Evolutionary conservation across 306 rosid genomes (phyloP).

Genomic region (Delonix regia): DNA sequence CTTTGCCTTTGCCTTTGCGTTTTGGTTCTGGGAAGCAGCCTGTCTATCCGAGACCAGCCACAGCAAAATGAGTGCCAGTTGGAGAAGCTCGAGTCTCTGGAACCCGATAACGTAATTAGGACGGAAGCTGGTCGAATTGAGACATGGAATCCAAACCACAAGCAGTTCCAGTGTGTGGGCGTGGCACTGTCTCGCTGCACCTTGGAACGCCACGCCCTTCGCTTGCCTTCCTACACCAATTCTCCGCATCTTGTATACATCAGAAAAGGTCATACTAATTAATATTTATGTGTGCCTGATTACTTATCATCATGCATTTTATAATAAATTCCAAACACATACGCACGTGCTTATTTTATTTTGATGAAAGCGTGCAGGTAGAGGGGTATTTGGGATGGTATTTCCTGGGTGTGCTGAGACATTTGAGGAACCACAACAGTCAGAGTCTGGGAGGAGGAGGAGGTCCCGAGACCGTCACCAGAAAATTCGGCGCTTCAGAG

Average conservation of each 20-base stretch:
- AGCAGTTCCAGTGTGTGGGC: slow-evolving; percentile 33
- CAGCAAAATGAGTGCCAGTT: slow-evolving; percentile 38
- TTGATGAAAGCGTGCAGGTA: slow-evolving; percentile 22
- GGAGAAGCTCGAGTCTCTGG: slow-evolving; percentile 6
- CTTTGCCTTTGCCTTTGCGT: slow-evolving; percentile 50
- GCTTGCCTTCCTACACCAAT: slow-evolving; percentile 41
- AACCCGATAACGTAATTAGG: slow-evolving; percentile 33
- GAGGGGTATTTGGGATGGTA: slow-evolving; percentile 31
- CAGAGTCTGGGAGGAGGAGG: not conserved
- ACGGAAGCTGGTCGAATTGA: slow-evolving; percentile 37
- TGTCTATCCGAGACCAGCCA: slow-evolving; percentile 21
- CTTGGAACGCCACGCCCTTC: slow-evolving; percentile 28
- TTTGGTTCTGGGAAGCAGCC: slow-evolving; percentile 33
- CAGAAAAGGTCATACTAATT: slow-evolving; percentile 26
- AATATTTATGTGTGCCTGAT: too few relatives aligned
- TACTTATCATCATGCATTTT: not conserved
- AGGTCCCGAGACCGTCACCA: slow-evolving; percentile 40
- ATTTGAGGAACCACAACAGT: slow-evolving; percentile 42
- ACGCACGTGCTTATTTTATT: not conserved
- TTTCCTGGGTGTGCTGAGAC: slow-evolving; percentile 40
- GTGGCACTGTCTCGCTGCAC: slow-evolving; percentile 40
- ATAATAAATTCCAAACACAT: not conserved
- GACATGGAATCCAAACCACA: slow-evolving; percentile 45
- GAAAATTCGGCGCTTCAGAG: slow-evolving; percentile 32
- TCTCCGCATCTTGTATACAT: slow-evolving; percentile 42